Evolutionary conservation across 345 rosid genomes (phyloP), one percentile per base, ranked within the genome.

Genomic region (Physaria fendleri): DNA sequence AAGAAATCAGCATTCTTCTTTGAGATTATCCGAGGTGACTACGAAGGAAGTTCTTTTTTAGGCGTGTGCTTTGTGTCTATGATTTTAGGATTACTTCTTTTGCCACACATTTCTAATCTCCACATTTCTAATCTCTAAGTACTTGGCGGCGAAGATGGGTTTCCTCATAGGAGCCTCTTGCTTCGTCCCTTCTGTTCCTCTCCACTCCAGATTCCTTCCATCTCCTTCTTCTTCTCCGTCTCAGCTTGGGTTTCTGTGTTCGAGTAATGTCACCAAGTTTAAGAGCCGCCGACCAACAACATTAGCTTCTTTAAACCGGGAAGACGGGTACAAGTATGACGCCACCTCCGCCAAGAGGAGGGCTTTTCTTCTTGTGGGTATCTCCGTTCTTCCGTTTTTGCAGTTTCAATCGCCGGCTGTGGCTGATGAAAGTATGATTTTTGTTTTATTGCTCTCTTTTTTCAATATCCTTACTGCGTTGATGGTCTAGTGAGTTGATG

Each of bases 381-480:
- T 81, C 69, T 81, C 97, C 5, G 79, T 77, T 66, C 82, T 86
- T 66, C 95, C 95, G 4, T 76, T 84, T 34, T 59, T 84, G 59
- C 79, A 74, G 46, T 69, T 73, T 64, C 73, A 69, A 15, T 56
- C 69, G 0, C 70, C 56, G 5, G 74, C 69, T 40, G 2, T 56
- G 42, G 74, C 74, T 0, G 48, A 63, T 27, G 65, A 48, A 40
- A 49, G 74, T n/a, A n/a, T 71, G 42, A 63, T 69, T 56, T 44
- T 35, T 14, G n/a, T n/a, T 30, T 43, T 0, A 13, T 25, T 15
- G 12, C 46, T 41, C 38, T 42, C 25, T 12, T 59, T 22, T 42
- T 42, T 11, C n/a, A 0, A 11, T 34, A 5, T 12, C 0, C 15
- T 12, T 34, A 12, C 38, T 33, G 14, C 53, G 33, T 50, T 66